Percentiles rank a stretch among this genome's conserved stretches.
phyloP scores from a whole-genome alignment of 352 stramenopile genomes.

The Hyaloperonospora arabidopsidis region DNA sequence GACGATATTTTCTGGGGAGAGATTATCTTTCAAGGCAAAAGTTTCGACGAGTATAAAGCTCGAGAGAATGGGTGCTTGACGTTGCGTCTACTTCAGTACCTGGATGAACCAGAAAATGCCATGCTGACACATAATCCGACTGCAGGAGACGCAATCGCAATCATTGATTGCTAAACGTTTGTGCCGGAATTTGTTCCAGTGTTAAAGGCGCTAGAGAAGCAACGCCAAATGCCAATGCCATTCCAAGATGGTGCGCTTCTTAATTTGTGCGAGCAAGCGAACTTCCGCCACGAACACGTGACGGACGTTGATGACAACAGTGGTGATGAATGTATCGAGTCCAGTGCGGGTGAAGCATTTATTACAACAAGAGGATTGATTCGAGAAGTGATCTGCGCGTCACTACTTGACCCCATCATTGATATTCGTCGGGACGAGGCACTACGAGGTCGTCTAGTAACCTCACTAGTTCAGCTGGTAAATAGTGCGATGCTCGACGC shows the following conservation, averaged over 20 bases:
- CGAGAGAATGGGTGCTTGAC: slow-evolving; percentile 51
- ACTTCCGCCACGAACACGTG: slow-evolving; percentile 4
- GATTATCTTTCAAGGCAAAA: slow-evolving; percentile 61
- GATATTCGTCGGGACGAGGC: slow-evolving; percentile 65
- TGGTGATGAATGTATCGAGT: not conserved
- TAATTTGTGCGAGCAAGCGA: slow-evolving; percentile 37
- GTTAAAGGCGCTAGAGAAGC: slow-evolving; percentile 66
- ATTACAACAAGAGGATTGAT: slow-evolving; percentile 15
- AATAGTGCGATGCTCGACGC: slow-evolving; percentile 47
- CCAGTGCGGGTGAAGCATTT: not conserved
- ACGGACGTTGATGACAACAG: slow-evolving; percentile 1
- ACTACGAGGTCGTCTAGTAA: slow-evolving; percentile 30
- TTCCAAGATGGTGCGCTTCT: slow-evolving; percentile 70
- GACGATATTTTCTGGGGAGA: slow-evolving; percentile 75
- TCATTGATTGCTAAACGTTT: slow-evolving; percentile 86
- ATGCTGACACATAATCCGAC: slow-evolving; percentile 41
- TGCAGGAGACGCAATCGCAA: slow-evolving; percentile 48
- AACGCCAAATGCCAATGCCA: slow-evolving; percentile 57
- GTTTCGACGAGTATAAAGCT: slow-evolving; percentile 53
- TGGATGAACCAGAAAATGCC: slow-evolving; percentile 51
- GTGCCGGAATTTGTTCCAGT: slow-evolving; percentile 84
- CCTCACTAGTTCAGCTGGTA: slow-evolving; percentile 37
- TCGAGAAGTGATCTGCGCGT: slow-evolving; percentile 44
- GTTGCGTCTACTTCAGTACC: slow-evolving; percentile 68
- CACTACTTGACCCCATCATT: slow-evolving; percentile 61